These are phyloP conservation scores for Talaromyces sp. DNA, from an alignment of 2,329 filamentous ascomycete genomes.

Conservation along the genomic window DNA sequence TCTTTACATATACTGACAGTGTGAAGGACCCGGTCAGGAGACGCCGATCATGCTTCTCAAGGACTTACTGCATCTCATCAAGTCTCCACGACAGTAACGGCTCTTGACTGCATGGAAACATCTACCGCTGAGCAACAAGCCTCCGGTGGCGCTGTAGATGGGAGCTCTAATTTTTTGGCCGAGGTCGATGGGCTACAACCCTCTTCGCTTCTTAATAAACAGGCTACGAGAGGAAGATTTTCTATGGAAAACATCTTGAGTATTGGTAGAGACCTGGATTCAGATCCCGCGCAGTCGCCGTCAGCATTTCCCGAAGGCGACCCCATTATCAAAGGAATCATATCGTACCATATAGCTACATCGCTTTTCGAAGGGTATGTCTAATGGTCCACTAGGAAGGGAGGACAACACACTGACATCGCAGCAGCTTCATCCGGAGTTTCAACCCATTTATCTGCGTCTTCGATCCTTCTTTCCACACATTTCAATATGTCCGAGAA, in stretches of 20 bases:
- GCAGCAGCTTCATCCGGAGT: conserved; percentile 34
- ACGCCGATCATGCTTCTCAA: neutral
- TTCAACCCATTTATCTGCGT: conserved; percentile 43
- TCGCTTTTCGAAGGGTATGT: neutral
- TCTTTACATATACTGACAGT: neutral
- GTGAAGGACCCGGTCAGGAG: neutral
- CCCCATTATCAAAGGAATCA: neutral
- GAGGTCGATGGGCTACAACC: neutral
- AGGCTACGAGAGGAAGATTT: neutral
- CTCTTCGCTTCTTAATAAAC: neutral
- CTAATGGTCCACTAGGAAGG: neutral
- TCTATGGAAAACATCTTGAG: neutral
- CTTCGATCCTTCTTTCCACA: conserved; percentile 38
- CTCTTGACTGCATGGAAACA: neutral
- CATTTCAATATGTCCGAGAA: conserved; percentile 35
- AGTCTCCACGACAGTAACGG: neutral
- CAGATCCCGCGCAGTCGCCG: neutral
- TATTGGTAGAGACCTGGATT: neutral
- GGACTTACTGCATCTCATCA: neutral
- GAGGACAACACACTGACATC: neutral
- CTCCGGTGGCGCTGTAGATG: neutral
- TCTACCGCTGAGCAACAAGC: neutral
- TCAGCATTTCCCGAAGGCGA: neutral
- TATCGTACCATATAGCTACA: neutral
- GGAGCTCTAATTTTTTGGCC: neutral